Conservation (phyloP, 257 asterid species). For the Phtheirospermum japonicum region DNA sequence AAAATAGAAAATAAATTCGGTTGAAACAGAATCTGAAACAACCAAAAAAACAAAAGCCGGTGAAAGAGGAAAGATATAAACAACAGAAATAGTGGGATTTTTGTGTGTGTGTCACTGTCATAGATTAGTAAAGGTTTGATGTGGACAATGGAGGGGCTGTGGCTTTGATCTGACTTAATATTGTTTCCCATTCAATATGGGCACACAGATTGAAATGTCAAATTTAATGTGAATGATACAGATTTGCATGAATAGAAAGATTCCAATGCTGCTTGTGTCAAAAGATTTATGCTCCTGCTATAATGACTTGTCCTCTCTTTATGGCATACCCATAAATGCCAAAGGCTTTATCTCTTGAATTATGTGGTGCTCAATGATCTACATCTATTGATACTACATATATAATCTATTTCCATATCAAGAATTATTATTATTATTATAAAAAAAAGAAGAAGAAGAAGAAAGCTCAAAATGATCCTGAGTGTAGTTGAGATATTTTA, state of each 20-base stretch:
- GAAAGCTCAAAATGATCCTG: too few relatives aligned
- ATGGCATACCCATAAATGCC: conserved; percentile 28
- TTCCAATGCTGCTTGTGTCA: conserved; percentile 19
- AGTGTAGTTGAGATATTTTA: too few relatives aligned
- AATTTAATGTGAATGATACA: conserved; percentile 26
- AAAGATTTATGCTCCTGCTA: too few relatives aligned
- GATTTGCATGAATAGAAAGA: conserved; percentile 20
- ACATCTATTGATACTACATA: background rate
- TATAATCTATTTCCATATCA: conserved; percentile 1
- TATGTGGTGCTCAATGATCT: conserved; percentile 33
- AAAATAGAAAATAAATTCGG: conserved; percentile 13
- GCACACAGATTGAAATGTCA: conserved; percentile 28
- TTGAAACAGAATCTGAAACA: conserved; percentile 19
- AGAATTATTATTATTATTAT: too few relatives aligned
- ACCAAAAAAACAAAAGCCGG: conserved; percentile 24
- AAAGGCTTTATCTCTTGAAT: conserved; percentile 25
- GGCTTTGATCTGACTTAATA: conserved; percentile 1
- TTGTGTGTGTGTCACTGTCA: conserved; percentile 13
- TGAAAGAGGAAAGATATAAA: conserved; percentile 32
- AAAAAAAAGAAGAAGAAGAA: too few relatives aligned
- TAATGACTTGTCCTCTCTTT: conserved; percentile 26
- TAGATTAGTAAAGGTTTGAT: conserved; percentile 28
- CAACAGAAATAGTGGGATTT: conserved; percentile 9
- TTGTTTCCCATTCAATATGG: background rate
- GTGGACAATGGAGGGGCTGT: conserved; percentile 19